These are phyloP conservation scores for Botrytis pseudocinerea DNA, from an alignment of 2,329 filamentous ascomycete genomes.

Conservation along the genomic window DNA sequence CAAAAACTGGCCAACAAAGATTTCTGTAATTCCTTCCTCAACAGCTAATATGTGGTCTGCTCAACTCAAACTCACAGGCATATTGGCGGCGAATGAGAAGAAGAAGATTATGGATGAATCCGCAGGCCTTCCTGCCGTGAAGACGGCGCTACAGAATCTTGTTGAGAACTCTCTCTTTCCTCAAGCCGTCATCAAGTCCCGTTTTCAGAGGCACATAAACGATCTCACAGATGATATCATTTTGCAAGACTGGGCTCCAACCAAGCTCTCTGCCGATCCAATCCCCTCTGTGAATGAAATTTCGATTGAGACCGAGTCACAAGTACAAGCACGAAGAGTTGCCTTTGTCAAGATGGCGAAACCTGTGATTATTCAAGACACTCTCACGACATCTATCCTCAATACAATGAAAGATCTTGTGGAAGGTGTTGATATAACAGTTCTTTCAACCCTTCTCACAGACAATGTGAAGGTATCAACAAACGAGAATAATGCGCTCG, in stretches of 20 bases:
- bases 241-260: background rate
- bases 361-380: background rate
- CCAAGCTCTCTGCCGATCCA: accelerated
- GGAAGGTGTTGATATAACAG: background rate
- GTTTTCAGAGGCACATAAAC: background rate
- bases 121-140: background rate
- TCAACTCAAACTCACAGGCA: background rate
- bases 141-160: background rate
- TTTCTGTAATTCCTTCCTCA: background rate
- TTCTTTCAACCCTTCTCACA: background rate
- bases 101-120: background rate
- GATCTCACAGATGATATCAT: background rate
- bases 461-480: background rate
- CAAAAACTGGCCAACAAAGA: background rate
- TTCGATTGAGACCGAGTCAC: background rate
- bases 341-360: background rate
- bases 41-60: background rate
- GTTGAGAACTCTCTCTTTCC: background rate
- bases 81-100: background rate
- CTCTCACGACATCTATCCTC: background rate
- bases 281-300: background rate
- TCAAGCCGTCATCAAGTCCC: background rate
- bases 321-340: background rate
- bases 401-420: background rate
- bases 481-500: accelerated